Evolutionary conservation across 306 rosid genomes (phyloP).

Genomic region (Astragalus glycyphyllos): DNA sequence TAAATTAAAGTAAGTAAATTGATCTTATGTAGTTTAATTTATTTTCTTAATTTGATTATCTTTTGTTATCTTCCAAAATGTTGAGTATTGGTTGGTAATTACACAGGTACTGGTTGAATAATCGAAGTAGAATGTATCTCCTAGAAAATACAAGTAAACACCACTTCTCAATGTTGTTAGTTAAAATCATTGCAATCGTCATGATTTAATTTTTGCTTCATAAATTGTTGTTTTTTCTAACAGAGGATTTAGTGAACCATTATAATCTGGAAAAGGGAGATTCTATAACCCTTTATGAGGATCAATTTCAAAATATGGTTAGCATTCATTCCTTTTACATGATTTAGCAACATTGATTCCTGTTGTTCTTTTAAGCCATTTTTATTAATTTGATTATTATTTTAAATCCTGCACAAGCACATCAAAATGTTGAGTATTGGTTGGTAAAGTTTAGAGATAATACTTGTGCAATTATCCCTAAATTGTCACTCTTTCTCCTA

Average conservation of each 20-base stretch:
- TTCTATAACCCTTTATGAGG: slow-evolving; percentile 58
- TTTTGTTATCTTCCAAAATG: background rate
- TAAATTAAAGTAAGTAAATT: slow-evolving; percentile 59
- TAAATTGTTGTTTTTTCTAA: background rate
- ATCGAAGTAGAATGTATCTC: slow-evolving; percentile 70
- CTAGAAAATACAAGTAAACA: slow-evolving; percentile 63
- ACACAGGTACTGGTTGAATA: slow-evolving; percentile 68
- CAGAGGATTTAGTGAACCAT: slow-evolving; percentile 62
- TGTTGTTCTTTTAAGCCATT: background rate
- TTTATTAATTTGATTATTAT: background rate
- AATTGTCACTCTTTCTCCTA: too few relatives aligned
- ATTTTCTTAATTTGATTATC: background rate
- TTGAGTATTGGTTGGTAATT: background rate
- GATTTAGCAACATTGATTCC: slow-evolving; percentile 11
- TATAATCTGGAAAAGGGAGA: slow-evolving; percentile 58
- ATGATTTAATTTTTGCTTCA: background rate
- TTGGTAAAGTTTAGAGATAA: too few relatives aligned
- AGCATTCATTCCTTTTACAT: slow-evolving; percentile 46
- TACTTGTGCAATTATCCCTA: too few relatives aligned
- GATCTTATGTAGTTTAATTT: background rate
- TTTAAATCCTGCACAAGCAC: too few relatives aligned
- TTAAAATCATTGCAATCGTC: background rate
- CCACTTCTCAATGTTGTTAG: background rate
- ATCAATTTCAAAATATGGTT: slow-evolving; percentile 61
- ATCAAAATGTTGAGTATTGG: too few relatives aligned